Conservation (phyloP, 495 filamentous ascomycete species). For the Neurospora sp. region DNA sequence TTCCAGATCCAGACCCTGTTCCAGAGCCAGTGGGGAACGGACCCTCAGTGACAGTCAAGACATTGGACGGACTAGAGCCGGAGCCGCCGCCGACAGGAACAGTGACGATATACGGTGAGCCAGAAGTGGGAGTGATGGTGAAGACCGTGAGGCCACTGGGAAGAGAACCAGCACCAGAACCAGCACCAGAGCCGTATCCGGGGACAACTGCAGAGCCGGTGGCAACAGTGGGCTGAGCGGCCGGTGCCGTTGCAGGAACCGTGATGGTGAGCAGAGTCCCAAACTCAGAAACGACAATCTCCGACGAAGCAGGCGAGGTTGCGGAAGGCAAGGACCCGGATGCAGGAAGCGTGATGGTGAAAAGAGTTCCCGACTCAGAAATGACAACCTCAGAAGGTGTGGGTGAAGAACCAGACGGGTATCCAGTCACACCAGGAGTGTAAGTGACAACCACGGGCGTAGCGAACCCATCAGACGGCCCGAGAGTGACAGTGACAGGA, state of each 20-base stretch:
- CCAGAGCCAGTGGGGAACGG: background rate
- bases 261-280: background rate
- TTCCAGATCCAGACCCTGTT: background rate
- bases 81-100: background rate
- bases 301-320: background rate
- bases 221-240: background rate
- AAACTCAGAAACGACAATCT: background rate
- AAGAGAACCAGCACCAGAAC: background rate
- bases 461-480: conserved; percentile 1
- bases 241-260: background rate
- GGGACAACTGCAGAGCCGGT: background rate
- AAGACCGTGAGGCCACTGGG: background rate
- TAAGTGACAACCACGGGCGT: conserved; percentile 8
- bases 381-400: background rate
- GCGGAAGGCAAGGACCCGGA: background rate
- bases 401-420: background rate
- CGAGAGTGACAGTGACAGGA: conserved; percentile 4
- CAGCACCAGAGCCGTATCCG: background rate
- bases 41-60: background rate
- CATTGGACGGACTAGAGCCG: background rate
- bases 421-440: background rate
- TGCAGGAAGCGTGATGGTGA: background rate
- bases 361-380: background rate
- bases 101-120: conserved; percentile 7
- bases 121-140: conserved; percentile 7